Percentiles rank a stretch among this genome's conserved stretches.
Conservation (phyloP, 108 stramenopile genomes). For the Pseudonitzschia pungens region DNA sequence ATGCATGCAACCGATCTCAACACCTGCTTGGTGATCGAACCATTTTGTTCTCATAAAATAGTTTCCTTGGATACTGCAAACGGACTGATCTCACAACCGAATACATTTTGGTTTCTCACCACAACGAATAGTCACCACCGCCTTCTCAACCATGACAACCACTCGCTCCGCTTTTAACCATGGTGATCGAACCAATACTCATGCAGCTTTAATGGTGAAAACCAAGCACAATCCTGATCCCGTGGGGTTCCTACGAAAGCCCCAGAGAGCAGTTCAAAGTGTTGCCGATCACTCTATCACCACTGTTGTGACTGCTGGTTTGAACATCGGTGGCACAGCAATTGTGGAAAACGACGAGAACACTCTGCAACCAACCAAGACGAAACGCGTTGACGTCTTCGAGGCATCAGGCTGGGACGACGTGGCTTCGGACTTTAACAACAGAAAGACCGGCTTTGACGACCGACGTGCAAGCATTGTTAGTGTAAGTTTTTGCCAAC, state of each 20-base stretch:
- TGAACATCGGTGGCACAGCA: background rate
- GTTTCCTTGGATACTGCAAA: too few species aligned
- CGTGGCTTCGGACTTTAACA: background rate
- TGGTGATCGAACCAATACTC: conserved; percentile 1
- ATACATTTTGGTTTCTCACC: background rate
- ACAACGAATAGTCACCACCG: background rate
- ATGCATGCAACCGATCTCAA: background rate
- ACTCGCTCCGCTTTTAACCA: background rate
- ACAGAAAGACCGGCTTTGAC: background rate
- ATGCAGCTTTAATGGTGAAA: background rate
- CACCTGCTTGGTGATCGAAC: too few species aligned
- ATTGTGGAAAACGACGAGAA: background rate
- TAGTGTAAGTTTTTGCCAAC: background rate
- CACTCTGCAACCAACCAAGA: background rate
- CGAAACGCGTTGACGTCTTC: conserved; percentile 1
- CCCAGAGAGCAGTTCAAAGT: background rate
- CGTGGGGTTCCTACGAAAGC: background rate
- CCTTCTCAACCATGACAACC: background rate
- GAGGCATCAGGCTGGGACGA: background rate
- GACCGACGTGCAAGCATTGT: background rate
- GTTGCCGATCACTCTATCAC: background rate
- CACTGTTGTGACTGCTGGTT: background rate
- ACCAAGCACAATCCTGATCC: background rate
- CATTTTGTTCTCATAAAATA: too few species aligned
- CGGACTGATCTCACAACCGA: too few species aligned